Base-by-base conservation (phyloP, 805 yeast species). In the Spencermartinsiella europaea region DNA sequence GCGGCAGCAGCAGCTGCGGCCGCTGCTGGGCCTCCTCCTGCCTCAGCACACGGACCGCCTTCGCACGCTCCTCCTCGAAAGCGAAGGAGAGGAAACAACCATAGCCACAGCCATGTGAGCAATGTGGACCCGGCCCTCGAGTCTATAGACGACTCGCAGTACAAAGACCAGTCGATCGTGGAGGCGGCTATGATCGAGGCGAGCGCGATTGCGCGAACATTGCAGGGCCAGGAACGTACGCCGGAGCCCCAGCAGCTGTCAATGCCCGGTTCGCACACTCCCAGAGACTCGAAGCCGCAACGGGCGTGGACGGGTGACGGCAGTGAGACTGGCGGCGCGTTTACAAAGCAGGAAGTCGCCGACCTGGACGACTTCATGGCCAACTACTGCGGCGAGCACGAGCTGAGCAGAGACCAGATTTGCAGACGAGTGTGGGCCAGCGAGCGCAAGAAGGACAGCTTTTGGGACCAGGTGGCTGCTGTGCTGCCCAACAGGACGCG, bases 401-500 rank as follows among this genome's bases (percentile, higher is more conserved):
- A 74, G 25, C 68, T 86, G 63, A 73, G 81, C 5, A 70, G 88
- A 45, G 76, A 76, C 38, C 84, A 83, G 46, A 76, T 90, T 4
- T 85, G 96, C 64, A 81, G 80, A 55, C 72, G 96, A 39, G 85
- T 90, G 17, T 90, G 98, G 98, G 70, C 88, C 4, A 79, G 81
- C 53, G 90, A 83, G 52, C 75, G 96, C 22, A 80, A 80, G 52
- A 88, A 86, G 66, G 97, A 91, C 65, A 82, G 77, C 54, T 88
- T 90, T 59, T 90, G 98, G 98, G 95, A 85, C 52, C 71, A 77
- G 19, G 69, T 91, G 19, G 83, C 89, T 38, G 76, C 76, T 42
- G 93, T 88, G 1, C 66, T 90, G 36, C 96, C 96, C 1, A 77
- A 83, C 54, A 74, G 98, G 61, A 81, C 95, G 0, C 73, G 96